Conservation (phyloP, 306 rosid genomes). For the Spatholobus suberectus region DNA sequence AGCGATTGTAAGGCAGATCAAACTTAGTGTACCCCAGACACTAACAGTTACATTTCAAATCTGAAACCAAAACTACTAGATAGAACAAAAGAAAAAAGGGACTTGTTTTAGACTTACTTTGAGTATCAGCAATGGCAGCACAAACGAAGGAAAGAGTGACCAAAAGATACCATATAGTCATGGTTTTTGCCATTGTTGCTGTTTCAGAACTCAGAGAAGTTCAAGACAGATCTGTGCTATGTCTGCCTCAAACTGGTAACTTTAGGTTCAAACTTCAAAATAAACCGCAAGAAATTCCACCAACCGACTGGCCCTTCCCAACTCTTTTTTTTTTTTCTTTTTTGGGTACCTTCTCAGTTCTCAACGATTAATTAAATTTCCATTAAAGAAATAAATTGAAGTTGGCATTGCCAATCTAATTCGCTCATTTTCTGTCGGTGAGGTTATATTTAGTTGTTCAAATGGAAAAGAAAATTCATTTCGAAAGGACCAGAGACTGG, state of each 20-base stretch:
- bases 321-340: not conserved
- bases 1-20: slow-evolving; percentile 29
- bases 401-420: not conserved
- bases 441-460: not conserved
- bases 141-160: slow-evolving; percentile 32
- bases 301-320: slow-evolving; percentile 45
- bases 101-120: slow-evolving; percentile 42
- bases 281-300: slow-evolving; percentile 15
- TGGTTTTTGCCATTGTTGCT: slow-evolving; percentile 56
- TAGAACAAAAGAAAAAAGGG: not conserved
- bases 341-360: not conserved
- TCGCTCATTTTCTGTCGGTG: slow-evolving; percentile 40
- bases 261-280: not conserved
- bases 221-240: slow-evolving; percentile 23
- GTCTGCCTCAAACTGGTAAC: slow-evolving; percentile 46
- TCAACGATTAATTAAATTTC: slow-evolving; percentile 1
- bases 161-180: slow-evolving; percentile 23
- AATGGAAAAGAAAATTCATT: not conserved
- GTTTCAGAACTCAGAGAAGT: slow-evolving; percentile 25
- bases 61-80: slow-evolving; percentile 20
- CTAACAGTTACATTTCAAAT: slow-evolving; percentile 27
- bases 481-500: not conserved
- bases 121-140: slow-evolving; percentile 44
- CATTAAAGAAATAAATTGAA: slow-evolving; percentile 14
- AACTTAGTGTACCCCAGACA: not conserved